Percentiles rank a stretch among this genome's conserved stretches.
Conservation (phyloP, 192 early-diverging fungal genomes). For the Mortierella alpina region DNA sequence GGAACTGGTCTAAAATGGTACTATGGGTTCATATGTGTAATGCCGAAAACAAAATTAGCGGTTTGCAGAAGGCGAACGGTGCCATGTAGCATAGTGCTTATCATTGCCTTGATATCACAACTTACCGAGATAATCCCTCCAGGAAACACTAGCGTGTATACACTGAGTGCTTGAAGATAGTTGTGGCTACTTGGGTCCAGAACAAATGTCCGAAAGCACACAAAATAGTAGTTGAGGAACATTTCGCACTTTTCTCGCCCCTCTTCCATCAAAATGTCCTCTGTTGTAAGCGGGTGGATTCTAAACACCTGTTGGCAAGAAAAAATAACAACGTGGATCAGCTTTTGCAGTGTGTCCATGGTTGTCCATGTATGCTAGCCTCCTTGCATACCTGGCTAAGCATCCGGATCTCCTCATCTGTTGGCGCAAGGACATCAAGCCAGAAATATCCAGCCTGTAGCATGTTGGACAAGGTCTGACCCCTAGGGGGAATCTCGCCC, state of each 20-base stretch:
- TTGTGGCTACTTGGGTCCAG: slow-evolving; percentile 45
- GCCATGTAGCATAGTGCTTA: background rate
- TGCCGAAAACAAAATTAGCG: too few species aligned
- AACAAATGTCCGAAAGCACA: slow-evolving; percentile 77
- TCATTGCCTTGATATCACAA: background rate
- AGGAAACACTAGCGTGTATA: slow-evolving; percentile 61
- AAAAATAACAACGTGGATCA: background rate
- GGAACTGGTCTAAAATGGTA: slow-evolving; percentile 73
- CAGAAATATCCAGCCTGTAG: slow-evolving; percentile 64
- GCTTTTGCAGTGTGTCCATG: background rate
- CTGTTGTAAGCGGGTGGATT: slow-evolving; percentile 90
- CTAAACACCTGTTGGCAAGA: slow-evolving; percentile 68
- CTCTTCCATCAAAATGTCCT: slow-evolving; percentile 88
- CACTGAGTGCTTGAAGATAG: slow-evolving; percentile 54
- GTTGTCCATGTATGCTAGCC: background rate
- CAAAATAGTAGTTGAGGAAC: slow-evolving; percentile 90
- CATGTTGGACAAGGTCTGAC: slow-evolving; percentile 43
- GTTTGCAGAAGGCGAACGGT: too few species aligned
- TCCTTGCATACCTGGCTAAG: slow-evolving; percentile 60
- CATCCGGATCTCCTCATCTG: slow-evolving; percentile 69
- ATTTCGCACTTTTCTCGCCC: slow-evolving; percentile 90
- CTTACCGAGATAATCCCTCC: slow-evolving; percentile 64
- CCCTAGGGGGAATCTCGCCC: slow-evolving; percentile 61
- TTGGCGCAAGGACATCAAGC: slow-evolving; percentile 76
- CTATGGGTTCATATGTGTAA: slow-evolving; percentile 28